Base-by-base conservation (phyloP, 495 filamentous ascomycete genomes). In the Neurospora pannonica region DNA sequence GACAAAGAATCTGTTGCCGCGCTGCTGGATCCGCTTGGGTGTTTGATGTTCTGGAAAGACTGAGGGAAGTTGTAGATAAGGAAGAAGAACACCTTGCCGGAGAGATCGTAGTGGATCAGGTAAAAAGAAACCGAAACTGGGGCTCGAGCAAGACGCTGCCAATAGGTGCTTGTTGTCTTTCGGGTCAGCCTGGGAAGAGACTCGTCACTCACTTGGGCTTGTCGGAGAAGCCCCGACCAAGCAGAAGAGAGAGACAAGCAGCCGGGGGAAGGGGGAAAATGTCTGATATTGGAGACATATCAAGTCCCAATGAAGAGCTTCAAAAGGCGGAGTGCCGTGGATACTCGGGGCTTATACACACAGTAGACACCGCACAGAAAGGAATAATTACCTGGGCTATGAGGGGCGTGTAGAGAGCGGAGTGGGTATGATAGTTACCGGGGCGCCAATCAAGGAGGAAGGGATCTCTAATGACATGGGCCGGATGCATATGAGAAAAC, bases 401-500 rank as follows among this genome's bases (percentile, higher is more conserved):
- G 70, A 74, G 71, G 38, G 70, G 75, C 34, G 74, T 80, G 77
- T 76, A 77, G 75, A 75, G 70, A 34, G 75, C 75, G 78, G 76
- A 73, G 76, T 62, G 38, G 69, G 70, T 37, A 46, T 15, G 34
- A 60, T 71, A 54, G 54, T 34, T 62, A 62, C 54, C 54, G 54
- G 54, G 54, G 54, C 54, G 42, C 79, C 79, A 81, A 81, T 81
- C 74, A 79, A 28, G 72, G 62, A 34, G 19, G 13, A 62, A 60
- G 71, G 76, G 38, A 71, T 75, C 75, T 75, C 73, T 72, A 48
- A 46, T 62, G 72, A 70, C 73, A 78, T 62, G 71, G 74, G 46
- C 74, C 73, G 73, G 73, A 75, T 79, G 78, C 77, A 77, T 75
- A 70, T 71, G 54, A 28, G 21, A 76, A 73, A 77, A 78, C 75